Conservation (phyloP, 345 rosid species). For the Microcos paniculata region DNA sequence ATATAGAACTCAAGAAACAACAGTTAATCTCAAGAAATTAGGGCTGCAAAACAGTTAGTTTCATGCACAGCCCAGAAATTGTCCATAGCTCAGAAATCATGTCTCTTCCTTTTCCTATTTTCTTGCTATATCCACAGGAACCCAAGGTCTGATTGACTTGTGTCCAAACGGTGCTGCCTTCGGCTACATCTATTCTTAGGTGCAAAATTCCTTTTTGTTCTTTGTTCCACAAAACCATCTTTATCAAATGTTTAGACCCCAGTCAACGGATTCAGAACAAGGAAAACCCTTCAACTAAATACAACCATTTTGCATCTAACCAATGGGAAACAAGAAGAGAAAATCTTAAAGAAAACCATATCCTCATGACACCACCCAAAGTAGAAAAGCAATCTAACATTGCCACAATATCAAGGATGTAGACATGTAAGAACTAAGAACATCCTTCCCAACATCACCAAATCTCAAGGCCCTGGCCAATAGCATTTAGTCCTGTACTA, state of each 20-base stretch:
- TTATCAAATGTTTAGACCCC: neutral
- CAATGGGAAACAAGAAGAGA: neutral
- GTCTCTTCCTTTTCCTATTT: neutral
- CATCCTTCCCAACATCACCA: neutral
- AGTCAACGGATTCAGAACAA: neutral
- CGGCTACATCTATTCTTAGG: neutral
- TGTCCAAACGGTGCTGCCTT: neutral
- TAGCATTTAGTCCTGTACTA: neutral
- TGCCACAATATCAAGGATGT: neutral
- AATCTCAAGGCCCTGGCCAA: neutral
- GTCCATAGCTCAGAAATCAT: neutral
- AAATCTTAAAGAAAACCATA: conserved; percentile 6
- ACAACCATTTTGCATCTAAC: neutral
- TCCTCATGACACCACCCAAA: neutral
- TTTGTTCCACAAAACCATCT: neutral
- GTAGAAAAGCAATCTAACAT: conserved; percentile 2
- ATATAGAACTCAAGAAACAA: neutral
- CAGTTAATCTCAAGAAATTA: neutral
- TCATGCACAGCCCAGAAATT: neutral
- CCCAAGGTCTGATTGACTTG: neutral
- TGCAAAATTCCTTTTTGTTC: neutral
- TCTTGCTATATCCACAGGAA: neutral
- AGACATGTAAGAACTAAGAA: neutral
- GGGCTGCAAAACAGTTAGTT: neutral
- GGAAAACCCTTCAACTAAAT: neutral